These are phyloP conservation scores for Adansonia rubrostipa DNA, from an alignment of 441 rosid species.

Conservation along the genomic window DNA sequence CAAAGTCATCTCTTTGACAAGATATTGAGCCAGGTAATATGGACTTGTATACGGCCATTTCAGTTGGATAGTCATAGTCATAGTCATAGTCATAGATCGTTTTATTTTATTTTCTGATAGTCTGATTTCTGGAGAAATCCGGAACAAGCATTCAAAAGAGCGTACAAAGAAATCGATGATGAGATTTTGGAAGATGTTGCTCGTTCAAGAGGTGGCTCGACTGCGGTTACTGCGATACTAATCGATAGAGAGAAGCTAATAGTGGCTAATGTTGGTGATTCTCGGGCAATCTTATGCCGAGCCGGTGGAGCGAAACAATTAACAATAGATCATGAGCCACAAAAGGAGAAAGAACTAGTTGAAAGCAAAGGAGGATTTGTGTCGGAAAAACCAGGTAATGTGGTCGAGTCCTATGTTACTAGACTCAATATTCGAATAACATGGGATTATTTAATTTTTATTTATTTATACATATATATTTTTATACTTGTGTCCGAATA, in stretches of 20 bases:
- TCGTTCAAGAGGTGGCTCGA: constrained; percentile 54
- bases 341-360: constrained; percentile 38
- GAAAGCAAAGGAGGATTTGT: constrained; percentile 47
- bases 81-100: constrained; percentile 13
- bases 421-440: too few species aligned
- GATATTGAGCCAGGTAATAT: constrained; percentile 40
- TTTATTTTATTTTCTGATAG: constrained; percentile 22
- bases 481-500: too few species aligned
- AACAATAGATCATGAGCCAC: constrained; percentile 44
- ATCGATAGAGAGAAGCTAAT: constrained; percentile 48
- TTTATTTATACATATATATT: too few species aligned
- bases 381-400: constrained; percentile 28
- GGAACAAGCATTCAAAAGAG: constrained; percentile 42
- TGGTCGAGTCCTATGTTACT: not conserved
- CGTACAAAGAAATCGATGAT: constrained; percentile 43
- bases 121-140: constrained; percentile 51
- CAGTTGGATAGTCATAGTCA: too few species aligned
- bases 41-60: too few species aligned
- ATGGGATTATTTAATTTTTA: too few species aligned
- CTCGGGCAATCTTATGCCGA: constrained; percentile 49
- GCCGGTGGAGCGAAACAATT: constrained; percentile 33
- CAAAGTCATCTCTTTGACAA: constrained; percentile 52
- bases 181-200: constrained; percentile 45
- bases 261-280: constrained; percentile 60
- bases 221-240: constrained; percentile 58